These are phyloP conservation scores for Kregervanrija delftensis DNA, from an alignment of 805 yeast genomes.

Conservation along the genomic window DNA sequence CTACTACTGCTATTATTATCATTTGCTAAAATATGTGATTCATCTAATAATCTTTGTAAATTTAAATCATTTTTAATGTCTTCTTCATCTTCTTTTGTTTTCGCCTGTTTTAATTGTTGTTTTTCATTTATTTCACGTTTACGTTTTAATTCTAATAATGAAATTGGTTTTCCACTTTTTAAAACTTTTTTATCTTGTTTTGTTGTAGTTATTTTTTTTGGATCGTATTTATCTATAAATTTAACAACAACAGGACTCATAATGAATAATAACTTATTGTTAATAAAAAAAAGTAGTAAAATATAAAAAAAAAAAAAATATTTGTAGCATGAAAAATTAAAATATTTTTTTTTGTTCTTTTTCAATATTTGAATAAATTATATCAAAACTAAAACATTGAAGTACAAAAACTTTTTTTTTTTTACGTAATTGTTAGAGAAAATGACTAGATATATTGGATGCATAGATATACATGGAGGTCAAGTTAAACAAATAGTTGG, in stretches of 20 bases:
- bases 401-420: no score
- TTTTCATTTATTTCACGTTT: conserved; percentile 30
- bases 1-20: conserved; percentile 12
- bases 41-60: conserved; percentile 60
- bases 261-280: neutral
- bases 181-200: conserved; percentile 47
- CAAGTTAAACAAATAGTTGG: conserved; percentile 97
- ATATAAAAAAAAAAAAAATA: neutral
- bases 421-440: neutral
- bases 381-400: no score
- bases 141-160: conserved; percentile 32
- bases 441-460: conserved; percentile 89
- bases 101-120: conserved; percentile 17
- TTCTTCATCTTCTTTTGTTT: conserved; percentile 36
- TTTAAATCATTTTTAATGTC: conserved; percentile 66
- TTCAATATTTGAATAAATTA: neutral
- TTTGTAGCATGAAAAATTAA: neutral
- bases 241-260: conserved; percentile 44
- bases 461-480: conserved; percentile 93
- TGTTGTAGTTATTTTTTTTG: conserved; percentile 25
- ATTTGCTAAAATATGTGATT: conserved; percentile 57
- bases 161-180: conserved; percentile 56
- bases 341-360: neutral
- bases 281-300: neutral
- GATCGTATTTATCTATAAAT: conserved; percentile 30